phyloP scores from a whole-genome alignment of 1,284 basidiomycete genomes.

The Neolentinus lepideus region DNA sequence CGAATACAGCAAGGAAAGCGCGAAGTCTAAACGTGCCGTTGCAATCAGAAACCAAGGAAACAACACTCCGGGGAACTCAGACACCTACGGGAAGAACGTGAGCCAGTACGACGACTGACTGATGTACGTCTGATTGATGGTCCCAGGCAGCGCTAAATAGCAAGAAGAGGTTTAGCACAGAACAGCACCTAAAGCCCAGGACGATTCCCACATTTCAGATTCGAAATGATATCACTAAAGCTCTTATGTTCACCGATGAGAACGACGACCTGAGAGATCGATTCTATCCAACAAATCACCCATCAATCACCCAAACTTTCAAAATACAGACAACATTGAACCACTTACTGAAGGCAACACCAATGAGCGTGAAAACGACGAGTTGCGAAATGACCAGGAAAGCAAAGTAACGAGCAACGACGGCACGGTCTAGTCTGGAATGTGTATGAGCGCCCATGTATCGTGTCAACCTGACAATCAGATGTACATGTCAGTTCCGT shows the following conservation, averaged over 20 bases:
- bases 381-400: slow-evolving; percentile 90
- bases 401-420: slow-evolving; percentile 85
- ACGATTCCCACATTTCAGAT: slow-evolving; percentile 50
- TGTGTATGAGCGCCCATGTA: slow-evolving; percentile 80
- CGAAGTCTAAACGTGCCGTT: slow-evolving; percentile 50
- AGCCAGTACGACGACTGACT: slow-evolving; percentile 88
- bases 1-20: slow-evolving; percentile 91
- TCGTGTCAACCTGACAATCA: slow-evolving; percentile 38
- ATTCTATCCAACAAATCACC: slow-evolving; percentile 31
- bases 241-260: slow-evolving; percentile 65
- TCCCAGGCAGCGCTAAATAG: slow-evolving; percentile 54
- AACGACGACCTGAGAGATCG: slow-evolving; percentile 59
- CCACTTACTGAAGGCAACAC: slow-evolving; percentile 75
- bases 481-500: background rate
- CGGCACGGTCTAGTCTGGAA: slow-evolving; percentile 79
- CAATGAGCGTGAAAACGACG: slow-evolving; percentile 87
- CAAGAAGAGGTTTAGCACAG: background rate
- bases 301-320: background rate
- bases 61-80: background rate
- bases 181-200: background rate
- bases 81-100: slow-evolving; percentile 82
- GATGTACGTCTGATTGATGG: slow-evolving; percentile 76
- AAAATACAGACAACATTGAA: slow-evolving; percentile 3
- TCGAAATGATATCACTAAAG: slow-evolving; percentile 57
- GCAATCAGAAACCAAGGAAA: background rate